These are phyloP conservation scores for Tarenaya hassleriana DNA, from an alignment of 345 rosid species.

Conservation along the genomic window DNA sequence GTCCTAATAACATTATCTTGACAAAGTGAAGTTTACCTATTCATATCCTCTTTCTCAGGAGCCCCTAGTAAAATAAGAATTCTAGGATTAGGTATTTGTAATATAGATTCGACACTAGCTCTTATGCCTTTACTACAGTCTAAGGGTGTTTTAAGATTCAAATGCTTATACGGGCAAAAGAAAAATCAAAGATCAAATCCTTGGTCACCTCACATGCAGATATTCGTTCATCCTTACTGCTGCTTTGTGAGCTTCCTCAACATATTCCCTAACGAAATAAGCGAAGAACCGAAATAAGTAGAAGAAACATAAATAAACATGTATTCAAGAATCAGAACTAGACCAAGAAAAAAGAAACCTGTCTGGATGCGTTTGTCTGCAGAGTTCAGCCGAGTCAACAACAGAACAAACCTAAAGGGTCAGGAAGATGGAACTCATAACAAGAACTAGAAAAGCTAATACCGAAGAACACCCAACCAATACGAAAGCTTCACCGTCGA, in stretches of 20 bases:
- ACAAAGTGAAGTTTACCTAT: too few species aligned
- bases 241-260: conserved; percentile 84
- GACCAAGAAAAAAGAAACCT: conserved; percentile 39
- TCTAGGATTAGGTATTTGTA: not conserved
- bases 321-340: not conserved
- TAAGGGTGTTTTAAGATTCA: conserved; percentile 4
- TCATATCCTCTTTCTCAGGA: too few species aligned
- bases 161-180: conserved; percentile 1
- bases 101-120: not conserved
- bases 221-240: conserved; percentile 77
- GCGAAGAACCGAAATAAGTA: not conserved
- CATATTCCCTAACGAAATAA: conserved; percentile 60
- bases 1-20: too few species aligned
- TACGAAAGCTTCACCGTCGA: not conserved
- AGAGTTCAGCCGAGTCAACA: conserved; percentile 93
- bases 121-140: not conserved
- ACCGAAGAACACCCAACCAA: too few species aligned
- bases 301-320: not conserved
- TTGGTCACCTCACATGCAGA: conserved; percentile 99
- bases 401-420: conserved; percentile 74
- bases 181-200: conserved; percentile 22
- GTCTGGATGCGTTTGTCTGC: conserved; percentile 91
- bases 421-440: conserved; percentile 1
- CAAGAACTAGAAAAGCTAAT: conserved; percentile 10
- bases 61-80: not conserved